phyloP scores from a whole-genome alignment of 2,329 filamentous ascomycete species.

The Leptographium radiaticola region DNA sequence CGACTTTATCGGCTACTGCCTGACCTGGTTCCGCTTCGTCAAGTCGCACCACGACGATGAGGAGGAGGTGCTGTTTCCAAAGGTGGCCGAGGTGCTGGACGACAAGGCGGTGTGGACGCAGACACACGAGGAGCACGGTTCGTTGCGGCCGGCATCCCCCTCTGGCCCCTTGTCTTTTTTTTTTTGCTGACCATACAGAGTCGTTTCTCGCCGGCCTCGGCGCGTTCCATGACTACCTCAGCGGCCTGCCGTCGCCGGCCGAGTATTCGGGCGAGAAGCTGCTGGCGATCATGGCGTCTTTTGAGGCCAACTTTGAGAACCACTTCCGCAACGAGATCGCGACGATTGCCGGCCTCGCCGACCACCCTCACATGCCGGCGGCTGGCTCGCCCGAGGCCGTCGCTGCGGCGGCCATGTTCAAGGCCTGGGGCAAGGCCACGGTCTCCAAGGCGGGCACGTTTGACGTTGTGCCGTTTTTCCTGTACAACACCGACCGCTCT shows the following conservation, averaged over 20 bases:
- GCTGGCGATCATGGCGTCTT: constrained; percentile 33
- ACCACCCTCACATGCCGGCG: constrained; percentile 36
- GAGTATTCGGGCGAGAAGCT: constrained; percentile 32
- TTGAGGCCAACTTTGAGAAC: constrained; percentile 35
- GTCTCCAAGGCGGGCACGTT: constrained; percentile 46
- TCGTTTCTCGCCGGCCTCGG: constrained; percentile 38
- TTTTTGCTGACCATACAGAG: constrained; percentile 14
- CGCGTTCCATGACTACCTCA: constrained; percentile 39
- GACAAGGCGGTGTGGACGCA: constrained; percentile 37
- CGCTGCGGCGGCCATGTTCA: constrained; percentile 37
- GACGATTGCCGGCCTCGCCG: constrained; percentile 35
- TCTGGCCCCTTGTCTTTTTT: background rate
- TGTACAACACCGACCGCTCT: constrained; percentile 48
- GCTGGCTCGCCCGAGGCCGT: constrained; percentile 30
- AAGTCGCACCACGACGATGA: constrained; percentile 49
- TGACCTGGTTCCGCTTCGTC: constrained; percentile 46
- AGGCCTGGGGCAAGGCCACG: constrained; percentile 49
- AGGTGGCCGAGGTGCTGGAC: constrained; percentile 36
- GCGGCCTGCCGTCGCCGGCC: constrained; percentile 24
- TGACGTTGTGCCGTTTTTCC: constrained; percentile 51
- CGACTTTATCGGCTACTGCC: constrained; percentile 44
- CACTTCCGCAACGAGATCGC: constrained; percentile 44
- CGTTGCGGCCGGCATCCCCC: constrained; percentile 2
- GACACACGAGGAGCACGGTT: constrained; percentile 43
- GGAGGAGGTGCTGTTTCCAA: constrained; percentile 41